Base-by-base conservation (phyloP, 306 rosid genomes). In the Prunus armeniaca region DNA sequence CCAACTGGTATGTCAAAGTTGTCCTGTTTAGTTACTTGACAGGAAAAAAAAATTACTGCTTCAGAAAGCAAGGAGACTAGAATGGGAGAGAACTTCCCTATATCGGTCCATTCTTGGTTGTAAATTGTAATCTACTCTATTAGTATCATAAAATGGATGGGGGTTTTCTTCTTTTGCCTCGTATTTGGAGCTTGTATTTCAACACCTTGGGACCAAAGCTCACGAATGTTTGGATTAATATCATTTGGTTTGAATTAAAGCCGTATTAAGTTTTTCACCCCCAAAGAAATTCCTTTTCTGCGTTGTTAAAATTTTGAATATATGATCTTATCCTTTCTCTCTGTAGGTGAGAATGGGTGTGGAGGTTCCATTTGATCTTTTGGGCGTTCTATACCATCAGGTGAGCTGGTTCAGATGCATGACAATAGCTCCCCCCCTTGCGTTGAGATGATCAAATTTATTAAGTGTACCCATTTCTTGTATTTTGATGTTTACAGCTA, bases 341-440 rank as follows among this genome's bases (percentile, higher is more conserved):
- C 12, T 86, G 70, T 57, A 94, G 98, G 92, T 90, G 58, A 90
- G 90, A 41, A 92, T 92, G 93, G 97, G 97, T 28, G 88, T 94
- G 28, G 98, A 94, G 87, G 92, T 92, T 60, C 83, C 96, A 19
- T 94, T 86, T 80, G 92, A 92, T 81, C 89, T 94, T 72, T 61
- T 94, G 71, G 98, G 98, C 58, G 74, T 82, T 67, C 74, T 94
- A 62, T 81, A 90, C 82, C 97, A 94, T 76, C 98, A 90, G 93
- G 98, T 90, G 62, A 82, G 81, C 74, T 78, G 78, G 51, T 76
- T 71, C 24, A 19, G 57, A 67, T 75, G 76, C 69, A 43, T 45
- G 30, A 34, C 12, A 13, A 61, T 67, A 47, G 51, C 55, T 71
- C 20, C 56, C 27, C 58, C 54, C 72, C 71, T 63, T 75, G 68